phyloP scores from a whole-genome alignment of 2,329 filamentous ascomycete genomes.

The Tolypocladium tropicale region DNA sequence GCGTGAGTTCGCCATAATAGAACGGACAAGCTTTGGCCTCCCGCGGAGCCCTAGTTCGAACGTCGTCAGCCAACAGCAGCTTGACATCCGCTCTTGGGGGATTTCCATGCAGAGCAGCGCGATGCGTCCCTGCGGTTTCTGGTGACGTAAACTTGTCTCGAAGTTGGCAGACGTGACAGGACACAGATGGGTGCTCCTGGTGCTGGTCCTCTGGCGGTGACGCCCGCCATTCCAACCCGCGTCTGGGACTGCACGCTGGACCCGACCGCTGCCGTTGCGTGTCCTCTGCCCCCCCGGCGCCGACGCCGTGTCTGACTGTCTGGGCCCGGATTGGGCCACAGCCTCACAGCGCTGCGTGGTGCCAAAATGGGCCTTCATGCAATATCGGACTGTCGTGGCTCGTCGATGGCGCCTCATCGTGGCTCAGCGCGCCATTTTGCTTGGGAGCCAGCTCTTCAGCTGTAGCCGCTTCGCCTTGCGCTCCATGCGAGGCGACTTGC shows the following conservation, averaged over 20 bases:
- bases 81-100: neutral
- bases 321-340: neutral
- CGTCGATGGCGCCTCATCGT: neutral
- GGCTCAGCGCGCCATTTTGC: constrained; percentile 8
- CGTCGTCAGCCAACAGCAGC: too few species aligned
- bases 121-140: neutral
- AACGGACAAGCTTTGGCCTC: neutral
- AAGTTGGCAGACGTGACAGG: neutral
- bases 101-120: neutral
- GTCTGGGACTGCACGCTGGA: neutral
- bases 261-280: neutral
- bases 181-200: neutral
- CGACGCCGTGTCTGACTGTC: neutral
- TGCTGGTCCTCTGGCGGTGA: neutral
- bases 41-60: neutral
- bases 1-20: neutral
- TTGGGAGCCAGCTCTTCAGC: constrained; percentile 13
- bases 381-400: neutral
- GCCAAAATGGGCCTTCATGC: neutral
- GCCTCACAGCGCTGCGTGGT: neutral
- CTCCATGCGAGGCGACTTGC: constrained; percentile 2
- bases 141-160: neutral
- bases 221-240: neutral
- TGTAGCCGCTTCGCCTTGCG: constrained; percentile 9
- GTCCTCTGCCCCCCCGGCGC: neutral